Evolutionary conservation across 345 rosid genomes (phyloP).

Genomic region (Psidium friedrichsthalianum): DNA sequence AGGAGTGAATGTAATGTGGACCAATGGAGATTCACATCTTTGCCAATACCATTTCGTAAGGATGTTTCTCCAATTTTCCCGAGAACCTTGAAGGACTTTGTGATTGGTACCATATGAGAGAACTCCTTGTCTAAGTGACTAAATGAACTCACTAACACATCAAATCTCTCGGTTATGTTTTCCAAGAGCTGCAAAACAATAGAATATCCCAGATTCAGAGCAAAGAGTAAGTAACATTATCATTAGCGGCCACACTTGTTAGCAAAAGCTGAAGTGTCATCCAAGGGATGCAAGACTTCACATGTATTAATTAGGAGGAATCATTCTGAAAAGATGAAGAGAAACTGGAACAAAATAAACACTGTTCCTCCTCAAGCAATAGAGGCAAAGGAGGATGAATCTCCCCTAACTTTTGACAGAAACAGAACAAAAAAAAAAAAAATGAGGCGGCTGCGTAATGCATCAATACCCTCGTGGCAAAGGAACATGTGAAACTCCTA

Average conservation of each 20-base stretch:
- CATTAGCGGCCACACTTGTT: background rate
- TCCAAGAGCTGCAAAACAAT: slow-evolving; percentile 65
- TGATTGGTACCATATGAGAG: slow-evolving; percentile 59
- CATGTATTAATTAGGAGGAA: background rate
- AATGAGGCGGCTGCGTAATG: background rate
- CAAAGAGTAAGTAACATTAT: background rate
- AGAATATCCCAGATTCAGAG: background rate
- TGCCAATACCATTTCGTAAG: slow-evolving; percentile 28
- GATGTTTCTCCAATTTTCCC: slow-evolving; percentile 35
- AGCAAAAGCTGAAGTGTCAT: background rate
- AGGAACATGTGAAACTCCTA: background rate
- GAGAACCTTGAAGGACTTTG: slow-evolving; percentile 60
- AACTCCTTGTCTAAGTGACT: slow-evolving; percentile 89
- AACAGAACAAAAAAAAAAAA: background rate
- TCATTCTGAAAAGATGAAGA: background rate
- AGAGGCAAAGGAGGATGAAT: background rate
- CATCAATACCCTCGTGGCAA: background rate
- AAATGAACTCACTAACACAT: slow-evolving; percentile 66
- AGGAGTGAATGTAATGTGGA: slow-evolving; percentile 89
- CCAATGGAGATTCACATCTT: slow-evolving; percentile 69
- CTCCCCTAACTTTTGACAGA: background rate
- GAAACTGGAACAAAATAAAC: background rate
- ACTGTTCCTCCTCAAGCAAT: background rate
- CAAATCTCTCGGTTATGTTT: slow-evolving; percentile 69
- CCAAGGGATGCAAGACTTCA: background rate